Base-by-base conservation (phyloP, 2,329 filamentous ascomycete genomes). In the Thelonectria olida region DNA sequence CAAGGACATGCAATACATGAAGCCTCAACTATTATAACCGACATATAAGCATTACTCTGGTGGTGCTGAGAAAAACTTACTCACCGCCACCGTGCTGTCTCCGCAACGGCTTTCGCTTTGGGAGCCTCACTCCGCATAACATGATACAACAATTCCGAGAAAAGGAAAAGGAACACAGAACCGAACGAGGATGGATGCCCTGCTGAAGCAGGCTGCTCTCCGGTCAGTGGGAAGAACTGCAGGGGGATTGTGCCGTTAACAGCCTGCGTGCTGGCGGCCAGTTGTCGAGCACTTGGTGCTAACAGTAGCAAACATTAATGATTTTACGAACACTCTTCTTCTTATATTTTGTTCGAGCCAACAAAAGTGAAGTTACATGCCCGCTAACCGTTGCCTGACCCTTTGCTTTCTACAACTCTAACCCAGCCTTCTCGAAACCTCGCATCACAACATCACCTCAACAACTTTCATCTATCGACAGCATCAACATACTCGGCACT, bases 1-100 rank as follows among this genome's bases (percentile, higher is more conserved):
- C 13, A 67, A 63, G 20, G 51, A 58, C 23, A 48, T 48, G 36
- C 48, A 50, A 22, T 42, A 36, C 49, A 54, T 52, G 9, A 63
- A 56, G 38, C 8, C 44, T 41, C 48, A 61, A 10, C 27, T 52
- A 1, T 36, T 49, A 19, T 61, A 51, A 55, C 12, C 45, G n/a
- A 41, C 25, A 20, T 13, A 20, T 13, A 27, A 19, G 17, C 34
- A 41, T 10, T 15, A 38, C 22, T 19, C 28, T 17, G 9, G 20
- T 7, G 28, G 3, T 28, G 10, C 25, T n/a, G 31, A 23, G 19
- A 25, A 27, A n/a, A 20, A 34, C 22, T 36, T n/a, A 10, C 17
- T 13, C n/a, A n/a, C 20, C 15, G 22, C 8, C 20, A 15, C n/a
- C 7, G 19, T 15, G n/a, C n/a, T n/a, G 42, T n/a, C 20, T 9